Base-by-base conservation (phyloP, 305 asterid species). In the Petunia hybrid region DNA sequence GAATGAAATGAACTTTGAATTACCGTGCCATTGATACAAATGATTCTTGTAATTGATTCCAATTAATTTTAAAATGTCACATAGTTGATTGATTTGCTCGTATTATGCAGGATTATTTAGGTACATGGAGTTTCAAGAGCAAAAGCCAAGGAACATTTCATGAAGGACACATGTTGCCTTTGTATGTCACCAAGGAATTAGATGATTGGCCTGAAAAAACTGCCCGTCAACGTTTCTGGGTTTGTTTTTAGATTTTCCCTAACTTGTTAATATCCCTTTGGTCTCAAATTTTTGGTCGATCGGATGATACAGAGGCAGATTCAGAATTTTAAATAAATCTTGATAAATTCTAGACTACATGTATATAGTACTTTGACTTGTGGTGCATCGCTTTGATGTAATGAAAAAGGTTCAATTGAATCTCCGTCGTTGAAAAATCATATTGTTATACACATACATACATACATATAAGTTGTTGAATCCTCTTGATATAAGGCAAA, bases 121-220 rank as follows among this genome's bases (percentile, higher is more conserved):
- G 99, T 4, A 89, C 86, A 82, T 95, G 99, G 99, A 85, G 64
- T 70, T 95, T 93, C 90, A 93, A 94, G 90, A 95, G 99, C 92
- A 95, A 87, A 85, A 94, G 98, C 97, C 95, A 91, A 86, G 97
- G 91, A 59, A 88, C 89, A 69, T 91, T 46, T 77, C 97, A 91
- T 48, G 97, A 94, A 85, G 99, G 97, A 12, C 89, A 90, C 77
- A 95, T 95, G 99, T 86, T 95, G 70, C 85, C 99, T 76, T 84
- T 95, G 80, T 71, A 81, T 68, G 98, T 95, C 65, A 90, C 93
- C 1, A 93, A 95, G 86, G 98, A 89, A 75, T 81, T 94, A 66
- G 98, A 93, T 7, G 90, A 87, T 42, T 95, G 99, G 99, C 99
- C 99, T 0, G 99, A 95, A 90, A 90, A 91, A 87, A 85, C 87